Conservation (phyloP, 306 rosid genomes). For the Corylus americana region DNA sequence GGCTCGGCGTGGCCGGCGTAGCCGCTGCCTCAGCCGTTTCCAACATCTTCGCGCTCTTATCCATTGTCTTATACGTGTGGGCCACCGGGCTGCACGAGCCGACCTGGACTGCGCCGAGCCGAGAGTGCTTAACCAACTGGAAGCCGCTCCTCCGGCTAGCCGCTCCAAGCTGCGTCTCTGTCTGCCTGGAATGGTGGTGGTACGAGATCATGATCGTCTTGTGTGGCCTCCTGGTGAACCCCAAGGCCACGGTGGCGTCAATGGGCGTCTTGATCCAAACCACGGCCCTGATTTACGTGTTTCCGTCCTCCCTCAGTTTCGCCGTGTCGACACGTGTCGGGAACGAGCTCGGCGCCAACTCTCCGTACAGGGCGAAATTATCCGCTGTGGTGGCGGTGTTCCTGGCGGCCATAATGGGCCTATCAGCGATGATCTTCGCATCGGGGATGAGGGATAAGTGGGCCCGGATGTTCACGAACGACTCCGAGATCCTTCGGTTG, state of each 20-base stretch:
- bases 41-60: slow-evolving; percentile 40
- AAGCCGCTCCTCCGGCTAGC: slow-evolving; percentile 63
- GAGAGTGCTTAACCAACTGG: slow-evolving; percentile 70
- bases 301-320: slow-evolving; percentile 74
- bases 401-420: slow-evolving; percentile 52
- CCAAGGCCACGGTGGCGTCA: slow-evolving; percentile 78
- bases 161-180: slow-evolving; percentile 86
- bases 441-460: slow-evolving; percentile 53
- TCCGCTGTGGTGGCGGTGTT: slow-evolving; percentile 62
- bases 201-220: slow-evolving; percentile 91
- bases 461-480: slow-evolving; percentile 72
- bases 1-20: slow-evolving; percentile 59
- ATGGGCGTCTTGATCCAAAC: slow-evolving; percentile 93
- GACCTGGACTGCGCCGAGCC: slow-evolving; percentile 67
- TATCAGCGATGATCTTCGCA: slow-evolving; percentile 60
- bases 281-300: slow-evolving; percentile 80
- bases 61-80: slow-evolving; percentile 45
- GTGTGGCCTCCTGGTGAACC: slow-evolving; percentile 72
- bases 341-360: slow-evolving; percentile 72
- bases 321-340: slow-evolving; percentile 93
- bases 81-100: slow-evolving; percentile 39
- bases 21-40: slow-evolving; percentile 80
- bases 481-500: slow-evolving; percentile 54
- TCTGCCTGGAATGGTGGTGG: slow-evolving; percentile 99
- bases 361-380: slow-evolving; percentile 42